Evolutionary conservation across 805 yeast species (phyloP).

Genomic region (Kodamaea hsintzibuensis): DNA sequence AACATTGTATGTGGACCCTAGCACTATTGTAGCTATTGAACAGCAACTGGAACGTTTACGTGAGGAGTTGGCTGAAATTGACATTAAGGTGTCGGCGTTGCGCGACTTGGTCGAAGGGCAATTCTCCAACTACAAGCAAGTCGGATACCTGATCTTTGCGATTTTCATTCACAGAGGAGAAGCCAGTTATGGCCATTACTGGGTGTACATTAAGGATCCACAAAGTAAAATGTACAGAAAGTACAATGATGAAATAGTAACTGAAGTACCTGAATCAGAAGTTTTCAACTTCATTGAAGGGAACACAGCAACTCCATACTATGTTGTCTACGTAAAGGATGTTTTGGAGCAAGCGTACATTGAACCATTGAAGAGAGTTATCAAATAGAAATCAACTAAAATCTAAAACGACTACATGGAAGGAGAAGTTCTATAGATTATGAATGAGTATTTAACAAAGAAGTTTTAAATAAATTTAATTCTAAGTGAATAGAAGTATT

Average conservation of each 20-base stretch:
- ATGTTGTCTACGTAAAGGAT: conserved; percentile 77
- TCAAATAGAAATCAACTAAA: not conserved
- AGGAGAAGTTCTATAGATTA: not conserved
- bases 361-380: conserved; percentile 61
- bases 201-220: conserved; percentile 89
- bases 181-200: conserved; percentile 95
- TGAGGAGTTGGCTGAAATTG: conserved; percentile 43
- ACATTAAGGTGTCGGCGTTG: conserved; percentile 43
- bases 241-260: conserved; percentile 94
- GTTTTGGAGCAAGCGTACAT: conserved; percentile 53
- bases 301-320: conserved; percentile 93
- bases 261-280: conserved; percentile 67
- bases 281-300: conserved; percentile 65
- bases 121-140: conserved; percentile 57
- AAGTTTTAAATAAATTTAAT: no score
- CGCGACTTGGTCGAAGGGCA: conserved; percentile 55
- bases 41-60: conserved; percentile 49
- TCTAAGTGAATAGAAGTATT: not conserved
- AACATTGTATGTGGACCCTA: conserved; percentile 38
- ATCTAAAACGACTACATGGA: not conserved
- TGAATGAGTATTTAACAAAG: not conserved
- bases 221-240: conserved; percentile 70
- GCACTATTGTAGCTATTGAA: conserved; percentile 49
- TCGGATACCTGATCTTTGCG: conserved; percentile 85
- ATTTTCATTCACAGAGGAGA: conserved; percentile 94